Conservation (phyloP, 2,329 filamentous ascomycete species). For the Colletotrichum neosansevieriae region DNA sequence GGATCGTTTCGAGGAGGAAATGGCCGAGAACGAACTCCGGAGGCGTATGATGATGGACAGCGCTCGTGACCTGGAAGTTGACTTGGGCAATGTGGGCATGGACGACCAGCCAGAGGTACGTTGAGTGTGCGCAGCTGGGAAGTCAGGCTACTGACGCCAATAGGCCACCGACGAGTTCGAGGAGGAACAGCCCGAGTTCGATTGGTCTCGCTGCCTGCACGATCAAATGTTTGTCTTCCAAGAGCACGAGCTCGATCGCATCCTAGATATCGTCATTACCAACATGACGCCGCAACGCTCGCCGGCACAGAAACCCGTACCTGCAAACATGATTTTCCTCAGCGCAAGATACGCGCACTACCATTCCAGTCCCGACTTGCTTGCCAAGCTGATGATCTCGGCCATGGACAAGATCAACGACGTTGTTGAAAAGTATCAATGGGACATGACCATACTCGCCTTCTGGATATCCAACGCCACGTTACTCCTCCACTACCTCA, state of each 20-base stretch:
- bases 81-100: constrained; percentile 93
- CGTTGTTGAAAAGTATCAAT: constrained; percentile 94
- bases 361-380: constrained; percentile 86
- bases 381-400: constrained; percentile 82
- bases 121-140: constrained; percentile 13
- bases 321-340: constrained; percentile 96
- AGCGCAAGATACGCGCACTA: constrained; percentile 97
- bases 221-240: constrained; percentile 99
- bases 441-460: constrained; percentile 99
- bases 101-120: constrained; percentile 93
- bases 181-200: constrained; percentile 92
- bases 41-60: constrained; percentile 99
- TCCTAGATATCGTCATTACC: constrained; percentile 95
- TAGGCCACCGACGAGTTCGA: constrained; percentile 75
- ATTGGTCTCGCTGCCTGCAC: constrained; percentile 93
- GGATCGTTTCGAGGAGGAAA: constrained; percentile 95
- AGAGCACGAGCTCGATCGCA: constrained; percentile 89
- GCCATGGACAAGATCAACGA: constrained; percentile 98
- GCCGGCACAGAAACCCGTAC: constrained; percentile 96
- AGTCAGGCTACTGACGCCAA: constrained; percentile 44
- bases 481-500: constrained; percentile 93
- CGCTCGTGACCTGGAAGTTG: constrained; percentile 94
- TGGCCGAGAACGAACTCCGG: constrained; percentile 96
- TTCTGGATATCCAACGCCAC: constrained; percentile 99
- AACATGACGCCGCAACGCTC: constrained; percentile 98